Base-by-base conservation (phyloP, 345 rosid species). In the Gossypium rotundifolium region DNA sequence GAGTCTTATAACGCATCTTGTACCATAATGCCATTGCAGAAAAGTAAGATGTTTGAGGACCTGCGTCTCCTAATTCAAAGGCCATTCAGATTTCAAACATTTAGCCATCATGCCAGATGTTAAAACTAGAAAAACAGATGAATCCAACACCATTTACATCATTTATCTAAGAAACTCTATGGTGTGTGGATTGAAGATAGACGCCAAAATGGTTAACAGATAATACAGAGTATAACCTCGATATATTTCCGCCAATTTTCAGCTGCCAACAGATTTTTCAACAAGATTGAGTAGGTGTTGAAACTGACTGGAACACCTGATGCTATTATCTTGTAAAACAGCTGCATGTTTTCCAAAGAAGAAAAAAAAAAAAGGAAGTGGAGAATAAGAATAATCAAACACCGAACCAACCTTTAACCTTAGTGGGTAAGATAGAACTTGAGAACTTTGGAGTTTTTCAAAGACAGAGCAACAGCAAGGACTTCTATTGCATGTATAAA, bases 201-300 rank as follows among this genome's bases (percentile, higher is more conserved):
- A 59, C 18, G 48, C 23, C 1, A 20, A 23, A 14, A 11, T 0
- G 2, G 12, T 44, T 44, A 44, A 65, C 27, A 77, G 23, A 14
- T 46, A 49, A 48, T 29, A 44, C 9, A 38, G 42, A 65, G 53
- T 25, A 42, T 74, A 80, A 90, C 97, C 98, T 94, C 98, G 1
- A 94, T 79, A 84, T 92, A 94, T 80, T 94, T 94, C 79, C 97
- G 93, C 98, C 97, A 92, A 81, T 88, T 92, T 67, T 93, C 97
- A 73, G 80, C 80, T 59, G 88, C 88, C 83, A 94, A 77, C 77
- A 90, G 93, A 85, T 87, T 90, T 82, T 85, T 81, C 88, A 94
- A 79, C 83, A 89, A 75, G 72, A 89, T 75, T 45, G 87, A 82
- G 71, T 86, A 89, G 78, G 92, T 90, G 58, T 57, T 82, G 79